Evolutionary conservation across 2,329 filamentous ascomycete genomes (phyloP).

Genomic region (Pseudogymnoascus destructans): DNA sequence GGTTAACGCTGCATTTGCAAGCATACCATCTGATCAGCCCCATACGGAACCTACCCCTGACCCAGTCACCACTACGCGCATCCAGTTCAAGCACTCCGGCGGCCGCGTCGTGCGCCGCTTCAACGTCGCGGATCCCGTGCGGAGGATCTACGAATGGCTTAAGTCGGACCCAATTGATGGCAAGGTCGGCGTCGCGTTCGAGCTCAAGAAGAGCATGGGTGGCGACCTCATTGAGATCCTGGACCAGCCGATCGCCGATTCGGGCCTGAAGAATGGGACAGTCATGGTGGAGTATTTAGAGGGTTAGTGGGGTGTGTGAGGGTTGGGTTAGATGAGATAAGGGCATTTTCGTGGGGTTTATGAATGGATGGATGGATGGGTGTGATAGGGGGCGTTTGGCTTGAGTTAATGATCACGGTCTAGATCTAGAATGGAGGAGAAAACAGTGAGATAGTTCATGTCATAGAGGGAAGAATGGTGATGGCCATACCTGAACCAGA

Average conservation of each 20-base stretch:
- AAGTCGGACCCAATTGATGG: constrained; percentile 77
- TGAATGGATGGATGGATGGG: neutral
- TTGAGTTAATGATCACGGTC: neutral
- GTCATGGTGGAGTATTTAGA: constrained; percentile 89
- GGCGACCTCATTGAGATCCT: constrained; percentile 72
- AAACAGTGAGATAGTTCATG: neutral
- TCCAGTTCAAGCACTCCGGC: constrained; percentile 80
- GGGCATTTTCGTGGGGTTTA: neutral
- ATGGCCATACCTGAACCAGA: neutral
- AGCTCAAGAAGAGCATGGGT: constrained; percentile 60
- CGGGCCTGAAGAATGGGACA: constrained; percentile 79
- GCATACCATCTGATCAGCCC: constrained; percentile 57
- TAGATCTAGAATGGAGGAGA: constrained; percentile 3
- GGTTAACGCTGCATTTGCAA: constrained; percentile 42
- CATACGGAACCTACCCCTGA: constrained; percentile 67
- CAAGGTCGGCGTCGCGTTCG: constrained; percentile 67
- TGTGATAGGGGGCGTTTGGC: neutral
- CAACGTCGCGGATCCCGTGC: constrained; percentile 58
- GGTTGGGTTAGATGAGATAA: neutral
- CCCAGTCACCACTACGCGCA: constrained; percentile 63
- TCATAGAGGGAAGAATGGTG: neutral
- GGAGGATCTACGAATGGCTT: constrained; percentile 88
- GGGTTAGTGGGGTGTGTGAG: constrained; percentile 8
- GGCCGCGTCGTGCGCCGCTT: constrained; percentile 86
- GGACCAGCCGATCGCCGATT: constrained; percentile 62